phyloP scores from a whole-genome alignment of 495 filamentous ascomycete species.

The Chaetomidium leptoderma region DNA sequence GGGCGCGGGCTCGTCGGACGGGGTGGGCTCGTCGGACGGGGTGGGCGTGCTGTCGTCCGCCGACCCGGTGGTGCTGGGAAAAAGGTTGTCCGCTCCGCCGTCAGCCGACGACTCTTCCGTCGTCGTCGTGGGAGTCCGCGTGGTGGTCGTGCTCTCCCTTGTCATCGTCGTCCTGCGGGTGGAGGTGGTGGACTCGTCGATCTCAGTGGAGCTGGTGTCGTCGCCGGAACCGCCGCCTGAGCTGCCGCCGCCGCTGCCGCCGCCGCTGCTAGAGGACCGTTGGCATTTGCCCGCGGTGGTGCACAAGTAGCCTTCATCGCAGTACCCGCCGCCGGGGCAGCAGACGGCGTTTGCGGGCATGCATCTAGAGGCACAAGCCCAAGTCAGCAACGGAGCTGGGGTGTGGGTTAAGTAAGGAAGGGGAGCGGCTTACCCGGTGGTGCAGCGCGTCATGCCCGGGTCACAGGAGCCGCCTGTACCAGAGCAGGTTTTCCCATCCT shows the following conservation, averaged over 20 bases:
- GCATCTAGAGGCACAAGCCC: conserved; percentile 12
- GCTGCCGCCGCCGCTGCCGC: neutral
- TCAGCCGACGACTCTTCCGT: no score
- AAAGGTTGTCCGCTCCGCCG: no score
- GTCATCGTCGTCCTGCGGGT: neutral
- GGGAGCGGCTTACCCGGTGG: neutral
- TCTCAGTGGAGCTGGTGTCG: conserved; percentile 2
- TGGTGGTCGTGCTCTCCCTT: conserved; percentile 1
- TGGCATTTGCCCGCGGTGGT: conserved; percentile 6
- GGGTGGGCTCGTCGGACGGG: neutral
- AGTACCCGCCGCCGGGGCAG: conserved; percentile 23
- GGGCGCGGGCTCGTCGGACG: neutral
- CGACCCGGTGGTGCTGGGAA: neutral
- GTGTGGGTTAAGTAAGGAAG: neutral
- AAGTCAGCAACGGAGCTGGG: neutral
- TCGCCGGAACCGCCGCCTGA: neutral
- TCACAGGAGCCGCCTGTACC: conserved; percentile 15
- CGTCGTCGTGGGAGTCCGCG: no score
- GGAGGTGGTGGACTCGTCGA: no score
- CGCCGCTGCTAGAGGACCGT: neutral
- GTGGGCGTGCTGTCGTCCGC: no score
- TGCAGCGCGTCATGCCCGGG: conserved; percentile 14
- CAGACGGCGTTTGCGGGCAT: conserved; percentile 24
- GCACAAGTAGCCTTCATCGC: conserved; percentile 21
- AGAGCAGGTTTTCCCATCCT: conserved; percentile 18